Conservation (phyloP, 495 filamentous ascomycete species). For the Amphirosellinia nigrospora region DNA sequence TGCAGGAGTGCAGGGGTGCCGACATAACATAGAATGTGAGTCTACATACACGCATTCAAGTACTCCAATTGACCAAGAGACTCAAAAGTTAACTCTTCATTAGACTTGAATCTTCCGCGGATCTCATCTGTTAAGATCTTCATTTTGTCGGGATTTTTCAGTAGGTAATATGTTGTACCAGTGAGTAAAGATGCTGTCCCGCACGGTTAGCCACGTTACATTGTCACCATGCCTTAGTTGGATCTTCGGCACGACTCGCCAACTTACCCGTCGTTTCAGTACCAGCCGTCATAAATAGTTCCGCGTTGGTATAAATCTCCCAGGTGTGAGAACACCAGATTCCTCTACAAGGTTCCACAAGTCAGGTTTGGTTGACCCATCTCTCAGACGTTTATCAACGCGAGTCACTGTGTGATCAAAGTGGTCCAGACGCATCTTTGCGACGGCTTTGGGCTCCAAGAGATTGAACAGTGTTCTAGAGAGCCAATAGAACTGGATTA, state of each 20-base stretch:
- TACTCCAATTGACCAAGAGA: conserved; percentile 55
- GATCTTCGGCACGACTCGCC: neutral
- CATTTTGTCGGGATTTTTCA: conserved; percentile 49
- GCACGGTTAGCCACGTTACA: neutral
- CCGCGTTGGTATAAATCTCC: conserved; percentile 24
- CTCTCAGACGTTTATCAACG: conserved; percentile 19
- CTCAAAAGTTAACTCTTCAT: conserved; percentile 57
- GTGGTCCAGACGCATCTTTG: conserved; percentile 20
- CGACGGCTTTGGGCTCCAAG: conserved; percentile 13
- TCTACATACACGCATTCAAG: conserved; percentile 52
- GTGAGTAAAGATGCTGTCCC: conserved; percentile 43
- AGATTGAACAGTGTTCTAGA: conserved; percentile 1
- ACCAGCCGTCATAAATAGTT: conserved; percentile 24
- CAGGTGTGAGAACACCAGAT: conserved; percentile 11
- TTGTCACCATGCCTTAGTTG: neutral
- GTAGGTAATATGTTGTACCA: conserved; percentile 57
- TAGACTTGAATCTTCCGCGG: conserved; percentile 49
- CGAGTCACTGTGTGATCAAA: conserved; percentile 22
- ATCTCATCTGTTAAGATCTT: conserved; percentile 56
- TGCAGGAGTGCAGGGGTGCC: neutral
- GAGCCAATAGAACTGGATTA: conserved; percentile 21
- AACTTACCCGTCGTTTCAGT: conserved; percentile 21
- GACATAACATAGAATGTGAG: neutral
- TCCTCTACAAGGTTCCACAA: conserved; percentile 24
- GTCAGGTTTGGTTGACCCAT: conserved; percentile 14